A percentile compares a stretch with the other conserved stretches of the same genome.
Conservation (phyloP, 495 filamentous ascomycete species). For the Trichoderma parareesei region DNA sequence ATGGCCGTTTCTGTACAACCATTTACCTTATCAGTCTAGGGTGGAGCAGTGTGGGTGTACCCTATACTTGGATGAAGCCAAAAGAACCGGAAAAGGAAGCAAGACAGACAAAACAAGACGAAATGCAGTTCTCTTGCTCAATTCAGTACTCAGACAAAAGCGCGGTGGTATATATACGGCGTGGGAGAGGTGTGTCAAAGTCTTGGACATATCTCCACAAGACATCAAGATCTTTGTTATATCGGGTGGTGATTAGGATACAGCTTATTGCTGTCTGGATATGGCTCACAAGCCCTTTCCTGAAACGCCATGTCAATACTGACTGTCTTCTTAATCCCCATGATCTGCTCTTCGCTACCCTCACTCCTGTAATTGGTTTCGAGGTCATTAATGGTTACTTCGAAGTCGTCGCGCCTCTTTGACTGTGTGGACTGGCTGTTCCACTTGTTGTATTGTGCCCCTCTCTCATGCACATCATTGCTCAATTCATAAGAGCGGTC, state of each 20-base stretch:
- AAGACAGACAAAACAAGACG: too few relatives aligned
- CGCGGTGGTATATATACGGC: too few relatives aligned
- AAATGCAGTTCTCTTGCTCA: too few relatives aligned
- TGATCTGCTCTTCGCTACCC: not conserved
- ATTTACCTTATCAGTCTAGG: too few relatives aligned
- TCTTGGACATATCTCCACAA: too few relatives aligned
- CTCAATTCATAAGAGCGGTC: not conserved
- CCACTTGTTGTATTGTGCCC: not conserved
- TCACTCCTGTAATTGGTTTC: not conserved
- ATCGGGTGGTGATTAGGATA: not conserved
- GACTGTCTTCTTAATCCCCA: not conserved
- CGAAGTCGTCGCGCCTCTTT: not conserved
- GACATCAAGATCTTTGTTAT: not conserved
- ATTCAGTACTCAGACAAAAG: too few relatives aligned
- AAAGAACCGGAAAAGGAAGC: too few relatives aligned
- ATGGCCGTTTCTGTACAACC: too few relatives aligned
- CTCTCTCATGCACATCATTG: not conserved
- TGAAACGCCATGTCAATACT: conserved; percentile 2
- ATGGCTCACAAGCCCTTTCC: not conserved
- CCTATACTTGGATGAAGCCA: too few relatives aligned
- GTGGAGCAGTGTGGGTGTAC: too few relatives aligned
- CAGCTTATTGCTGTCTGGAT: not conserved
- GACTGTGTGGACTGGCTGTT: not conserved
- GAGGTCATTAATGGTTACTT: not conserved
- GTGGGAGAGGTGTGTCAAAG: too few relatives aligned